These are phyloP conservation scores for Aspergillus taichungensis DNA, from an alignment of 495 filamentous ascomycete genomes.

Conservation along the genomic window DNA sequence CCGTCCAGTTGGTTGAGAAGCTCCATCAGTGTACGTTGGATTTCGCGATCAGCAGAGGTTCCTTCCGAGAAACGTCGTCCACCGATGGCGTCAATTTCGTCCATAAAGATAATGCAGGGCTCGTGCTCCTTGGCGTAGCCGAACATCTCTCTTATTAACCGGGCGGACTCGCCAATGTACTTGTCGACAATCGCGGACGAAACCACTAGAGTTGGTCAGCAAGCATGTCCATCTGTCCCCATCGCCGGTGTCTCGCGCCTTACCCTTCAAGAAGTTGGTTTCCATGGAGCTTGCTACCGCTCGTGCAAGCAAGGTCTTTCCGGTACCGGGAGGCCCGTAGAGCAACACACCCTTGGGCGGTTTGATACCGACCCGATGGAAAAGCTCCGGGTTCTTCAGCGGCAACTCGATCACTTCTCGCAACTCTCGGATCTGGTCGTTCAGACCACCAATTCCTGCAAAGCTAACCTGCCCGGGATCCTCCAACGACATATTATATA, in stretches of 20 bases:
- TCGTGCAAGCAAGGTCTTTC: slow-evolving; percentile 91
- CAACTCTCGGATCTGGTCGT: slow-evolving; percentile 97
- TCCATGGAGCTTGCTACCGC: slow-evolving; percentile 96
- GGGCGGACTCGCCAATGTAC: slow-evolving; percentile 97
- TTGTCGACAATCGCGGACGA: slow-evolving; percentile 99
- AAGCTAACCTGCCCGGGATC: slow-evolving; percentile 98
- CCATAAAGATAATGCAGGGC: slow-evolving; percentile 99
- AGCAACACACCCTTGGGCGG: slow-evolving; percentile 96
- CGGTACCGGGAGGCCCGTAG: slow-evolving; percentile 96
- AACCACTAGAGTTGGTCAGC: slow-evolving; percentile 56
- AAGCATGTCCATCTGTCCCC: not conserved
- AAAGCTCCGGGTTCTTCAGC: slow-evolving; percentile 97
- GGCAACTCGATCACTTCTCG: slow-evolving; percentile 97
- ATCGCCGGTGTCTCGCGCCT: slow-evolving; percentile 1
- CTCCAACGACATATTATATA: slow-evolving; percentile 99
- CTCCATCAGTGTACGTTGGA: slow-evolving; percentile 98
- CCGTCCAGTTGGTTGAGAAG: slow-evolving; percentile 97
- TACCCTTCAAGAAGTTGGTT: slow-evolving; percentile 98
- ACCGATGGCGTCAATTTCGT: slow-evolving; percentile 99
- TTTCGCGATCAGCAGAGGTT: slow-evolving; percentile 95
- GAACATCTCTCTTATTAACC: slow-evolving; percentile 98
- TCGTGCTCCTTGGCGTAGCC: slow-evolving; percentile 99
- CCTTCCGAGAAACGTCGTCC: slow-evolving; percentile 97
- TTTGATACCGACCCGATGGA: slow-evolving; percentile 95
- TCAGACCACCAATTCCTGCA: slow-evolving; percentile 96